These are phyloP conservation scores for Galerina sulciceps DNA, from an alignment of 768 basidiomycete species.

Conservation along the genomic window DNA sequence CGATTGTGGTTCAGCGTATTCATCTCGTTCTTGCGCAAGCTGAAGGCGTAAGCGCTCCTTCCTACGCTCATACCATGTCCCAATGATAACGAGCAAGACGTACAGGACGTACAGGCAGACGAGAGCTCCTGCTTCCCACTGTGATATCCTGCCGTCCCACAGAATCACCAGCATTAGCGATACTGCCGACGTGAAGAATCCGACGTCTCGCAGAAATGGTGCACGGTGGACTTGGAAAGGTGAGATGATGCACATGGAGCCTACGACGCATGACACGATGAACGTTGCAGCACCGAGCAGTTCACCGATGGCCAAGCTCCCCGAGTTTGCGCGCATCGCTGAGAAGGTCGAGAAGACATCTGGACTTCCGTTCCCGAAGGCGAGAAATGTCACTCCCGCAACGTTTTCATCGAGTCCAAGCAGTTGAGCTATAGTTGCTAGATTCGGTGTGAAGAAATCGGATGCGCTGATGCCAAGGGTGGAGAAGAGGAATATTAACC, in stretches of 20 bases:
- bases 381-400: conserved; percentile 95
- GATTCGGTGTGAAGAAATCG: conserved; percentile 97
- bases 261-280: conserved; percentile 95
- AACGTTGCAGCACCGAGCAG: conserved; percentile 94
- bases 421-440: conserved; percentile 84
- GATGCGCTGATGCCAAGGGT: conserved; percentile 94
- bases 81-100: conserved; percentile 73
- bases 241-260: conserved; percentile 96
- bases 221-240: conserved; percentile 84
- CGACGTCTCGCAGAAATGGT: conserved; percentile 91
- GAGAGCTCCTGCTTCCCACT: conserved; percentile 76
- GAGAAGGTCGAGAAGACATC: conserved; percentile 97
- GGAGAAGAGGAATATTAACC: conserved; percentile 93
- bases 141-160: conserved; percentile 71
- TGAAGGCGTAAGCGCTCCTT: conserved; percentile 47
- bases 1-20: conserved; percentile 52
- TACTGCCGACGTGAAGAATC: conserved; percentile 90
- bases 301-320: conserved; percentile 92
- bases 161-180: conserved; percentile 76
- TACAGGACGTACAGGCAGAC: conserved; percentile 79
- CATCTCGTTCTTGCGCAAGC: conserved; percentile 60
- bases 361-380: conserved; percentile 96
- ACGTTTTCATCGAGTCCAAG: conserved; percentile 92
- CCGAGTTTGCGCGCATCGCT: conserved; percentile 84
- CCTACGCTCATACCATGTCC: conserved; percentile 76